Evolutionary conservation across 371 early-diverging fungal genomes (phyloP).

Genomic region (Apophysomyces trapeziformis): DNA sequence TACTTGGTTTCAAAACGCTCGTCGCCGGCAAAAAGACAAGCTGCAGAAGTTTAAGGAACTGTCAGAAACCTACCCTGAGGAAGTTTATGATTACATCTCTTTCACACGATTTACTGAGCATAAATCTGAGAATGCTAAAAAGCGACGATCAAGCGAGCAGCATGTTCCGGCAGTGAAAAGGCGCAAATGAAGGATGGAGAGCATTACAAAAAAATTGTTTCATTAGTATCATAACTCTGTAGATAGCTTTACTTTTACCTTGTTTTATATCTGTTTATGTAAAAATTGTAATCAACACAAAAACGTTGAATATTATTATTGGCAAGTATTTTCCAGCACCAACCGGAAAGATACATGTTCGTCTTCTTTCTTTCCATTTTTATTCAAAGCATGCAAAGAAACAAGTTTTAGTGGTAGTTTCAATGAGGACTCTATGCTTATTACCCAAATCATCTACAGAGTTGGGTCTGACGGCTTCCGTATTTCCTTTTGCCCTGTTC

Average conservation of each 20-base stretch:
- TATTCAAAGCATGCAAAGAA: too few relatives aligned
- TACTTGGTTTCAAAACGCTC: conserved; percentile 53
- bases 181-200: neutral
- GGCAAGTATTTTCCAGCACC: neutral
- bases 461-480: too few relatives aligned
- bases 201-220: neutral
- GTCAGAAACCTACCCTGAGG: conserved; percentile 19
- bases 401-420: too few relatives aligned
- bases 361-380: too few relatives aligned
- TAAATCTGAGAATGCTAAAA: neutral
- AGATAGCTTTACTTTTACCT: neutral
- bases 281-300: conserved; percentile 5
- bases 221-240: neutral
- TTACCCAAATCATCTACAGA: too few relatives aligned
- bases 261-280: conserved; percentile 10
- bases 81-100: conserved; percentile 36
- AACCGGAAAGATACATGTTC: too few relatives aligned
- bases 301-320: neutral
- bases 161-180: neutral
- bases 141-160: neutral
- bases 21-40: conserved; percentile 38
- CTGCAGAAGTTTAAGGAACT: conserved; percentile 29
- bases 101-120: conserved; percentile 24
- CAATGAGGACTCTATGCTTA: too few relatives aligned
- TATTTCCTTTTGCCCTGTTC: too few relatives aligned